Percentiles rank a stretch among this genome's conserved stretches.
Conservation (phyloP, 805 yeast genomes). For the Lipomyces starkeyi region DNA sequence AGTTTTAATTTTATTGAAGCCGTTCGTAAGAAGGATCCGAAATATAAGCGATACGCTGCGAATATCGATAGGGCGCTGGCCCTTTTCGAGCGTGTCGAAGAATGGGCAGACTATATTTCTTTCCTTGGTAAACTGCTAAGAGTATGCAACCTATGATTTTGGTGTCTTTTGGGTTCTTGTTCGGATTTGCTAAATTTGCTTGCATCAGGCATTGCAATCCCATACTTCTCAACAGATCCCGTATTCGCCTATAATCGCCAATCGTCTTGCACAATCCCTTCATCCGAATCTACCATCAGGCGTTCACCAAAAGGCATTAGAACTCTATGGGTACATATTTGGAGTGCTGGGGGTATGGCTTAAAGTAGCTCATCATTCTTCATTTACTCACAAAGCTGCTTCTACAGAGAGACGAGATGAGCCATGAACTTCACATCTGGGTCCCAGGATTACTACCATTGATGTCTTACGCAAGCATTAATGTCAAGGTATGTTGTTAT, state of each 20-base stretch:
- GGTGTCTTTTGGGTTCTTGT: not conserved
- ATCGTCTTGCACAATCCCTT: conserved; percentile 76
- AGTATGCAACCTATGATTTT: conserved; percentile 56
- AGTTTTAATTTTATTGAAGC: conserved; percentile 15
- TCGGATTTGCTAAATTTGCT: not conserved
- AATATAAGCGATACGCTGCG: conserved; percentile 71
- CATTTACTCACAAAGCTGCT: not conserved
- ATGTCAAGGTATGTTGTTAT: conserved; percentile 58
- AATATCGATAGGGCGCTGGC: conserved; percentile 74
- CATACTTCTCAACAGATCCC: conserved; percentile 60
- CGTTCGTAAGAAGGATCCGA: conserved; percentile 50
- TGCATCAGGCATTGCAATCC: conserved; percentile 40
- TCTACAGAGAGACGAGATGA: conserved; percentile 48
- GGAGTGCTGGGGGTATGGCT: conserved; percentile 47
- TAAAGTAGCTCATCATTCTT: not conserved
- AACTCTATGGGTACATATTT: conserved; percentile 75
- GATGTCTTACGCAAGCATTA: conserved; percentile 85
- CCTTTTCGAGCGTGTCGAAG: conserved; percentile 80
- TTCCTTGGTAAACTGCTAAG: conserved; percentile 80
- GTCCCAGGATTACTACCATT: conserved; percentile 91
- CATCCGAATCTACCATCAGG: conserved; percentile 89
- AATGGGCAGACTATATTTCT: conserved; percentile 98
- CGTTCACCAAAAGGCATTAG: conserved; percentile 87
- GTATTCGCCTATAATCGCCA: conserved; percentile 66
- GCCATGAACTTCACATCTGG: conserved; percentile 73